Conservation (phyloP, 148 eudicot genomes). For the Fallopia convolvulus region DNA sequence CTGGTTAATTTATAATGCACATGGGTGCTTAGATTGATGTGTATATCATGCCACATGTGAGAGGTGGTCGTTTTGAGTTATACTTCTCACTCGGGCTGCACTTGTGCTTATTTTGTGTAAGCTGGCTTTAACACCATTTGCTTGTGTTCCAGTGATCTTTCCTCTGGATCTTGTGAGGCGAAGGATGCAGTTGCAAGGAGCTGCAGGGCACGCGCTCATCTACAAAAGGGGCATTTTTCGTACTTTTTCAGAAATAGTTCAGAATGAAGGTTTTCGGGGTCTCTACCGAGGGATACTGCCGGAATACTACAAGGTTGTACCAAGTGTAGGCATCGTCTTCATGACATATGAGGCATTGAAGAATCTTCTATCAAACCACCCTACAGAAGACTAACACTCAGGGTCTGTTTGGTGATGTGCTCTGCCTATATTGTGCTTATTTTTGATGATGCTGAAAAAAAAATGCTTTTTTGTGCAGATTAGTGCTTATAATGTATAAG, state of each 20-base stretch:
- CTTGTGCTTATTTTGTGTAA: neutral
- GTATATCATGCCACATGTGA: neutral
- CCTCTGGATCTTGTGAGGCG: conserved; percentile 93
- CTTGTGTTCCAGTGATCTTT: conserved; percentile 56
- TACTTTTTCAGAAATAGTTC: conserved; percentile 42
- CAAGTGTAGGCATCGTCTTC: conserved; percentile 46
- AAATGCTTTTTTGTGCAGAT: neutral
- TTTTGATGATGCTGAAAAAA: conserved; percentile 1
- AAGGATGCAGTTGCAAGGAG: conserved; percentile 95
- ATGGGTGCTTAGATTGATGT: too few species aligned
- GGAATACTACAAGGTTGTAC: conserved; percentile 52
- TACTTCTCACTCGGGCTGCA: neutral
- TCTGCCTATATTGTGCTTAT: neutral
- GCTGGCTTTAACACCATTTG: neutral
- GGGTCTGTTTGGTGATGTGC: neutral
- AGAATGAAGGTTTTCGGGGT: conserved; percentile 28
- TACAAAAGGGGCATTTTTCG: conserved; percentile 67
- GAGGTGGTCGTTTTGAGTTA: neutral
- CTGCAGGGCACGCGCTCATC: conserved; percentile 78
- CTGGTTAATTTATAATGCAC: too few species aligned
- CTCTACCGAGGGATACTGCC: conserved; percentile 54
- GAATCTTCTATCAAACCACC: conserved; percentile 47
- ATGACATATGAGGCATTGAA: conserved; percentile 61
- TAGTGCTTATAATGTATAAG: conserved; percentile 3
- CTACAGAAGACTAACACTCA: conserved; percentile 21